Evolutionary conservation across 768 basidiomycete species (phyloP).

Genomic region (Pisolithus orientalis): DNA sequence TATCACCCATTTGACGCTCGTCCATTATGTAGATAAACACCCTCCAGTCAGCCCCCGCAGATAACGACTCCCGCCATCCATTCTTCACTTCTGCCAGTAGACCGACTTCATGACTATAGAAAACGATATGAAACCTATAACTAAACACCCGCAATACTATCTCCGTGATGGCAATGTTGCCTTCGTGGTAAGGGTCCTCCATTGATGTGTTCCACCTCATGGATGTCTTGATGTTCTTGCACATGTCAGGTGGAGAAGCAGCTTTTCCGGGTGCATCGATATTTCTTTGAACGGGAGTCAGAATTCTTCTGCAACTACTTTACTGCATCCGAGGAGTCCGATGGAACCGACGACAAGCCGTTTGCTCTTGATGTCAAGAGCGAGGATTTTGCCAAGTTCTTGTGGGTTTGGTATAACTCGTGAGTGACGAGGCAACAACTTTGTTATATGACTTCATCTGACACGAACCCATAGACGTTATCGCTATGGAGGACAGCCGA

Average conservation of each 20-base stretch:
- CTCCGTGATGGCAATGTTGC: constrained; percentile 48
- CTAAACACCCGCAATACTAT: constrained; percentile 37
- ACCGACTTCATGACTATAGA: neutral
- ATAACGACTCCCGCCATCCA: too few relatives aligned
- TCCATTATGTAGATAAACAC: too few relatives aligned
- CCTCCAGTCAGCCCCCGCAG: too few relatives aligned
- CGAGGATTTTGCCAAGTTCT: constrained; percentile 38
- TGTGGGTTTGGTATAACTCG: constrained; percentile 57
- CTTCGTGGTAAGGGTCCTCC: constrained; percentile 39
- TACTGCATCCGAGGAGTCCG: constrained; percentile 8
- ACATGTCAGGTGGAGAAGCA: constrained; percentile 27
- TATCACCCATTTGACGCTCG: too few relatives aligned
- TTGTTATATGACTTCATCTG: neutral
- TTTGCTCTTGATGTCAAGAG: constrained; percentile 24
- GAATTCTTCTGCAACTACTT: constrained; percentile 24
- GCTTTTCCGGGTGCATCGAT: constrained; percentile 28
- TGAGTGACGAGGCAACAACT: constrained; percentile 17
- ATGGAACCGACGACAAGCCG: neutral
- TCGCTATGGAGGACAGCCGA: constrained; percentile 44
- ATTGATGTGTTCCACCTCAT: neutral
- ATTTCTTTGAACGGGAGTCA: constrained; percentile 34
- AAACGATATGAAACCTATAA: constrained; percentile 13
- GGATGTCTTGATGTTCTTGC: neutral
- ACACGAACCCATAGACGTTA: constrained; percentile 36
- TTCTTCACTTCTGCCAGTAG: neutral